A percentile compares a stretch with the other conserved stretches of the same genome.
Evolutionary conservation across 371 early-diverging fungal species (phyloP).

Genomic region (Globomyces sp.): DNA sequence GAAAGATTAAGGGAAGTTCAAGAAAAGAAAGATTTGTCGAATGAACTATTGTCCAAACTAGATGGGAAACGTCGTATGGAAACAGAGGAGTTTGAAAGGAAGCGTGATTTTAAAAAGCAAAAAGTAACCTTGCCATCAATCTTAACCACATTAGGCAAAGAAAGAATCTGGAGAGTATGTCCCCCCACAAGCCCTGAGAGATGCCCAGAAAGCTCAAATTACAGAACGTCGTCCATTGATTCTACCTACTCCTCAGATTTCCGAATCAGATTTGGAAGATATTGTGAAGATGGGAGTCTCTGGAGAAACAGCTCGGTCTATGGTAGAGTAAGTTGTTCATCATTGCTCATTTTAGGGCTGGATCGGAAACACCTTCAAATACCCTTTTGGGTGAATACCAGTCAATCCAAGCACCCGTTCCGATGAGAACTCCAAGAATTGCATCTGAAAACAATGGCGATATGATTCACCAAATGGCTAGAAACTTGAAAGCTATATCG

Average conservation of each 20-base stretch:
- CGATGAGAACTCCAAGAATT: conserved; percentile 70
- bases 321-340: conserved; percentile 42
- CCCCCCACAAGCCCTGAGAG: conserved; percentile 43
- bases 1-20: conserved; percentile 69
- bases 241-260: conserved; percentile 90
- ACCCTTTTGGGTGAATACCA: conserved; percentile 73
- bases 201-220: conserved; percentile 51
- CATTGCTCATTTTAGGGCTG: conserved; percentile 38
- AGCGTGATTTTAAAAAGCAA: conserved; percentile 75
- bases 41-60: conserved; percentile 69
- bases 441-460: conserved; percentile 49
- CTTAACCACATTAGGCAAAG: conserved; percentile 28
- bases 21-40: conserved; percentile 53
- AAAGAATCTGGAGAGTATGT: conserved; percentile 55
- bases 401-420: conserved; percentile 57
- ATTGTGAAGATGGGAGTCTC: conserved; percentile 87
- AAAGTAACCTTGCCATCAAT: conserved; percentile 27
- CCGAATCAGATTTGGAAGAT: conserved; percentile 85
- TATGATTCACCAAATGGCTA: conserved; percentile 74
- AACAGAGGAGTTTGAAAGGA: conserved; percentile 65
- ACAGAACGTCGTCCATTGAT: conserved; percentile 72
- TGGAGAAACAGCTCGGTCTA: conserved; percentile 71
- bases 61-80: conserved; percentile 77
- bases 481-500: conserved; percentile 75
- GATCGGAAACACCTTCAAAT: conserved; percentile 52